Base-by-base conservation (phyloP, 2,329 filamentous ascomycete species). In the Chrysoporthe deuterocubensis region DNA sequence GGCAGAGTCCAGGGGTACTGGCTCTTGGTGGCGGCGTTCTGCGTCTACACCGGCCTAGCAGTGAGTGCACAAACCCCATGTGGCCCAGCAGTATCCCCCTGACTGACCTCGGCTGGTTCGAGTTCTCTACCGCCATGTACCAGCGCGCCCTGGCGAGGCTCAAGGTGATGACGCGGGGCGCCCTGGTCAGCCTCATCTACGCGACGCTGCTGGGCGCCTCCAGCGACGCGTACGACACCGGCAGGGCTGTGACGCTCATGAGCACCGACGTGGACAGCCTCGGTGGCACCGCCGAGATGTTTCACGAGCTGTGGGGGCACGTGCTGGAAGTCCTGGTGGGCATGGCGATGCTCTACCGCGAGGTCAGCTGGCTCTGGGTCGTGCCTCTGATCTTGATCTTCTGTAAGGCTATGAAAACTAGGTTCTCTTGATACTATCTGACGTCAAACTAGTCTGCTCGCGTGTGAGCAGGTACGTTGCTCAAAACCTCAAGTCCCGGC, bases 241-340 rank as follows among this genome's bases (percentile, higher is more conserved):
- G 77, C 3, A 76, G 74, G 43, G 76, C 77, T 1, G 71, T 78
- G 2, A 80, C 80, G 0, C 73, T 83, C 0, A 78, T 79, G 73
- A 83, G 76, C 67, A 82, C 76, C 2, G 81, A 84, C 71, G 75
- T 78, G 1, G 76, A 78, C 14, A 75, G 72, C 63, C 71, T 82
- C 0, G 76, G 75, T 0, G 71, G 71, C 0, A 73, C 77, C 6
- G 74, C 73, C 0, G 73, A 75, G 42, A 79, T 82, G 77, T 67
- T 80, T 16, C 81, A 83, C 60, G 81, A 83, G 54, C 77, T 75
- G 0, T 83, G 81, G 80, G 81, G 78, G 0, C 75, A 81, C 16
- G 48, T 77, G 0, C n/a, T 83, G 0, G 82, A 83, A 66, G 76
- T 83, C 0, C 48, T 77, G 0, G 72, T 84, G 46, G 82, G 81